Conservation (phyloP, 805 yeast species). For the Candida montana region DNA sequence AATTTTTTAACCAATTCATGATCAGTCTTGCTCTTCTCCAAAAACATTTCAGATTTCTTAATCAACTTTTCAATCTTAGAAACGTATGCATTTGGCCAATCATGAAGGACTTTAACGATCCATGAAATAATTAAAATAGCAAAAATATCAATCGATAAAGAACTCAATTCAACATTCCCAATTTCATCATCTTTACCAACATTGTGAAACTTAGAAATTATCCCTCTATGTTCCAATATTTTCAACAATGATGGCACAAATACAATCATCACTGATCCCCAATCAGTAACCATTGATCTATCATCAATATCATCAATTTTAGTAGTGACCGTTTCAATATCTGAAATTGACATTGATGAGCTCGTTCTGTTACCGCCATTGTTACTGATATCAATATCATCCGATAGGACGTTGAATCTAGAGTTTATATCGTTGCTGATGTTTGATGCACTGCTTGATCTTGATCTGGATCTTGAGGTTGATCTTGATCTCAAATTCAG, state of each 20-base stretch:
- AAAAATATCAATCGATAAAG: background rate
- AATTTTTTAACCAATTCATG: background rate
- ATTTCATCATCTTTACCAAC: background rate
- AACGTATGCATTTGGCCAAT: background rate
- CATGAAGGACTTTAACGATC: conserved; percentile 3
- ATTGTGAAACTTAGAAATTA: background rate
- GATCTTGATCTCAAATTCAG: too few species aligned
- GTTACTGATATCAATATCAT: too few species aligned
- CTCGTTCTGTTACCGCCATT: too few species aligned
- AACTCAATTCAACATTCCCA: background rate
- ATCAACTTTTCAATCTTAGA: background rate
- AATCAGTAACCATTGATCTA: too few species aligned
- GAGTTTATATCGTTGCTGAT: too few species aligned
- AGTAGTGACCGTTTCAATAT: too few species aligned
- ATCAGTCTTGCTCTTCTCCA: too few species aligned
- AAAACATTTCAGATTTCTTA: background rate
- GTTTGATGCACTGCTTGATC: too few species aligned
- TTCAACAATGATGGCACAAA: background rate
- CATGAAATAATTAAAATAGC: background rate
- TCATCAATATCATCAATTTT: too few species aligned
- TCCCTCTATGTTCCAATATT: background rate
- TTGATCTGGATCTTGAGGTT: too few species aligned
- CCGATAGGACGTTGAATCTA: too few species aligned
- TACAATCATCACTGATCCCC: background rate
- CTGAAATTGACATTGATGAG: too few species aligned